These are phyloP conservation scores for Citeromyces nyonsensis DNA, from an alignment of 805 yeast genomes.

Conservation along the genomic window DNA sequence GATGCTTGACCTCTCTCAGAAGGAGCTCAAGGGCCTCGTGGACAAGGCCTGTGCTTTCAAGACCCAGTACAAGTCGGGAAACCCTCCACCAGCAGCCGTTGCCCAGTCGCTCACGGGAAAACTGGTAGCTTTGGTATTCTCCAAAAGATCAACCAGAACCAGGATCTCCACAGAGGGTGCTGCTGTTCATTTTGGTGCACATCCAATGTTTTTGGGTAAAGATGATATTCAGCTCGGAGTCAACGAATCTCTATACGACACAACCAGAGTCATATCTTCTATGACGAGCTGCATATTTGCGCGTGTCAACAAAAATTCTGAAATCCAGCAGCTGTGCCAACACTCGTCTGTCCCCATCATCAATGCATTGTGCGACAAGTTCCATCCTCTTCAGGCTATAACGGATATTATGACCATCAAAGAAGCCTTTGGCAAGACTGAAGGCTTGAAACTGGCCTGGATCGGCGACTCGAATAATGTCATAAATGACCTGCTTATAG, in stretches of 20 bases:
- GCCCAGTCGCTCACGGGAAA: conserved; percentile 55
- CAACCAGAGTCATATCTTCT: conserved; percentile 78
- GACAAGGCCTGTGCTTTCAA: conserved; percentile 62
- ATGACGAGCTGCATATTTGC: conserved; percentile 97
- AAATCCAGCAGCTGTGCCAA: conserved; percentile 62
- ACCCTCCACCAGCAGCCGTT: conserved; percentile 18
- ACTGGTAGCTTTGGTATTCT: conserved; percentile 69
- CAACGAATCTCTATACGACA: conserved; percentile 81
- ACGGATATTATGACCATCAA: conserved; percentile 80
- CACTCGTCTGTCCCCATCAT: conserved; percentile 84
- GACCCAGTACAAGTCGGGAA: conserved; percentile 38
- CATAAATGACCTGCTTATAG: conserved; percentile 83
- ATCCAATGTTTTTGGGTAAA: conserved; percentile 91
- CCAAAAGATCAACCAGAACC: conserved; percentile 91
- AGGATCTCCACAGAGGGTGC: conserved; percentile 94
- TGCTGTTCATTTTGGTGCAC: conserved; percentile 82
- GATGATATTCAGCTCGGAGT: conserved; percentile 96
- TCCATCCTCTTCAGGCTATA: conserved; percentile 91
- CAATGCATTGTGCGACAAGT: conserved; percentile 84
- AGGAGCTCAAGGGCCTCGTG: conserved; percentile 61
- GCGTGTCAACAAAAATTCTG: conserved; percentile 78
- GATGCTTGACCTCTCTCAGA: conserved; percentile 60
- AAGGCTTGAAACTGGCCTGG: conserved; percentile 77
- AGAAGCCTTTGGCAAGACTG: conserved; percentile 42
- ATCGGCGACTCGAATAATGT: conserved; percentile 95